Conservation (phyloP, 306 rosid species). For the barrel medic (Medicago truncatula) region MtrunA17r5.0-ANR NC_053044.1:42907501-42908000, state of each 20-base stretch:
- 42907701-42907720: not conserved
- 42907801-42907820: not conserved
- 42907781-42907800: not conserved
- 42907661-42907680: not conserved
- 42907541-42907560: not conserved
- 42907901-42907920: not conserved
- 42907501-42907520: not conserved
- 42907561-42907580: not conserved
- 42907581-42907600: not conserved
- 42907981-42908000: not conserved
- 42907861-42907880: not conserved
- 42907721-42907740: not conserved
- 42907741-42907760: not conserved
- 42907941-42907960: not conserved
- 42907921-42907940: slow-evolving; percentile 14
- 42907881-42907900: not conserved
- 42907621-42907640: not conserved
- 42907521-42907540: not conserved
- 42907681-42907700: not conserved
- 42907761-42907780: not conserved
- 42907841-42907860: not conserved
- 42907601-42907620: slow-evolving; percentile 14
- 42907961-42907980: not conserved
- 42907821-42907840: not conserved
- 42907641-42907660: not conserved